Percentiles rank a stretch among this genome's conserved stretches.
Conservation (phyloP, 2,329 filamentous ascomycete genomes). For the Epichloe bromicola region DNA sequence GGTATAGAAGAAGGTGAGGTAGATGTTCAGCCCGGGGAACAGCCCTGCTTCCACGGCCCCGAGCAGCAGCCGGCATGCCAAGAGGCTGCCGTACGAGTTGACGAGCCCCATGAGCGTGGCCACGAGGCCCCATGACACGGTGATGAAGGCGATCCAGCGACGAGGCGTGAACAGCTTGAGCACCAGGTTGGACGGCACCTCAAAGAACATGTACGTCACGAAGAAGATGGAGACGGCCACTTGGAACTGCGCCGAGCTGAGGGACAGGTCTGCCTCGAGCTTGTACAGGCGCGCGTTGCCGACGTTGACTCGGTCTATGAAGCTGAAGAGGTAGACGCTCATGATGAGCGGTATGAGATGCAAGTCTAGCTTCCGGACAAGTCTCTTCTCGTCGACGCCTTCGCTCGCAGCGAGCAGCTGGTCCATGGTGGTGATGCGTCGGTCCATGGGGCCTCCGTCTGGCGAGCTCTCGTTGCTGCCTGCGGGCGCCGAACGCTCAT, state of each 20-base stretch:
- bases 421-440: slow-evolving; percentile 5
- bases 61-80: slow-evolving; percentile 57
- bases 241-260: slow-evolving; percentile 54
- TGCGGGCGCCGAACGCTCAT: background rate
- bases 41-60: slow-evolving; percentile 57
- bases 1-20: slow-evolving; percentile 66
- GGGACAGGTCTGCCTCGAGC: slow-evolving; percentile 47
- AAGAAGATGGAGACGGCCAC: slow-evolving; percentile 54
- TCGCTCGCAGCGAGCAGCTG: slow-evolving; percentile 8
- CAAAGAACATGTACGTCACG: slow-evolving; percentile 48
- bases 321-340: slow-evolving; percentile 60
- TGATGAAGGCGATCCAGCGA: slow-evolving; percentile 52
- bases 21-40: slow-evolving; percentile 55
- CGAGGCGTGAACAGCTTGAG: slow-evolving; percentile 50
- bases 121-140: slow-evolving; percentile 51
- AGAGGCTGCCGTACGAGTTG: slow-evolving; percentile 48
- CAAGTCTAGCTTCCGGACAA: slow-evolving; percentile 52
- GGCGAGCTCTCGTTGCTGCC: background rate
- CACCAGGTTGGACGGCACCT: slow-evolving; percentile 52
- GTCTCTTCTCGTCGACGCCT: slow-evolving; percentile 32
- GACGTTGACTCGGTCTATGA: slow-evolving; percentile 63
- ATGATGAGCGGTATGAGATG: slow-evolving; percentile 55
- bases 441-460: background rate
- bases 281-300: slow-evolving; percentile 57
- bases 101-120: slow-evolving; percentile 59